These are phyloP conservation scores for Alternaria metachromatica DNA, from an alignment of 2,329 filamentous ascomycete genomes.

Conservation along the genomic window DNA sequence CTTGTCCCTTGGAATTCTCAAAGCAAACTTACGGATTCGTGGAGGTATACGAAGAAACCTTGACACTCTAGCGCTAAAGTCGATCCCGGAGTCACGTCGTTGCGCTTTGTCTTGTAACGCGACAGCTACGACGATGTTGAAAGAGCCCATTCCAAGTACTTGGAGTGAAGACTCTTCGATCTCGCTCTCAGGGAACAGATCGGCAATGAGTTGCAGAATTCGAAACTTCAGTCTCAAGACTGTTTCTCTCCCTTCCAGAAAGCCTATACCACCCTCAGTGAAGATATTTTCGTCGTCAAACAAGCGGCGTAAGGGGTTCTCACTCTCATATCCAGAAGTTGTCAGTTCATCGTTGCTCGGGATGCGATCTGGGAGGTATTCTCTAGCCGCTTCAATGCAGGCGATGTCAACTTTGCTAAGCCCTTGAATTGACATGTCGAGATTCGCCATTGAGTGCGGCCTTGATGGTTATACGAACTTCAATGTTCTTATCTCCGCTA, in stretches of 20 bases:
- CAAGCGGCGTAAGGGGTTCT: neutral
- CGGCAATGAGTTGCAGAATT: neutral
- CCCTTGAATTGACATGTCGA: neutral
- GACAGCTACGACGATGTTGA: slow-evolving; percentile 1
- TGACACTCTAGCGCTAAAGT: neutral
- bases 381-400: neutral
- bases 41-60: neutral
- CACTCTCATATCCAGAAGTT: neutral
- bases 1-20: neutral
- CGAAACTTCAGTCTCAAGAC: neutral
- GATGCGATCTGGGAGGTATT: neutral
- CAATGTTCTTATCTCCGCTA: fast-evolving
- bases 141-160: slow-evolving; percentile 1
- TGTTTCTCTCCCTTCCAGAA: neutral
- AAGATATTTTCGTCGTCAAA: neutral
- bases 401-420: neutral
- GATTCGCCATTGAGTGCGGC: neutral
- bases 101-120: neutral
- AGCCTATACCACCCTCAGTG: neutral
- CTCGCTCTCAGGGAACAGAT: neutral
- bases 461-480: neutral
- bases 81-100: neutral
- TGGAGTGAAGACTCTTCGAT: neutral
- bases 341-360: neutral
- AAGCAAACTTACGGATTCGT: neutral